Conservation (phyloP, 1,284 basidiomycete species). For the Marasmius sp. region DNA sequence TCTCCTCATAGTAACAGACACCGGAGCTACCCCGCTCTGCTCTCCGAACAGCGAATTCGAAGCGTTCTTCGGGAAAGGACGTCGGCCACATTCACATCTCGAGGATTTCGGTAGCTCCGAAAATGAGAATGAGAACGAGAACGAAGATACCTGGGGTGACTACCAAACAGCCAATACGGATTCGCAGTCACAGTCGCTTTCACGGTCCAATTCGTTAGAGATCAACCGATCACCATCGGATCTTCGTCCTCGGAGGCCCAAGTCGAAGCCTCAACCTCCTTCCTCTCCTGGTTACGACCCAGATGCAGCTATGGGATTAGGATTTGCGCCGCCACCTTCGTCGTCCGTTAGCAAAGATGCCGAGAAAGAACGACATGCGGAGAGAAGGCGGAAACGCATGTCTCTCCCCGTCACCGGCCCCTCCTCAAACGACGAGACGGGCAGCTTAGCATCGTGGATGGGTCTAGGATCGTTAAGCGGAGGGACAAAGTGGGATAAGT, state of each 20-base stretch:
- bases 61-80: neutral
- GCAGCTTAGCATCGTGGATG: neutral
- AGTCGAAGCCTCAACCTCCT: neutral
- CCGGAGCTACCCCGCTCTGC: slow-evolving; percentile 14
- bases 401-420: neutral
- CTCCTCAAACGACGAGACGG: neutral
- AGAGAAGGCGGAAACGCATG: neutral
- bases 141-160: neutral
- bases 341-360: no score
- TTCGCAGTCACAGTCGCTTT: neutral
- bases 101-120: neutral
- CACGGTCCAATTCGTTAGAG: neutral
- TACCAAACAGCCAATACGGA: neutral
- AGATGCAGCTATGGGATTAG: no score
- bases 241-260: neutral
- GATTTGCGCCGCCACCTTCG: no score
- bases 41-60: slow-evolving; percentile 16
- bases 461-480: no score
- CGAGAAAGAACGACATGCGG: no score
- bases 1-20: slow-evolving; percentile 13
- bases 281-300: neutral
- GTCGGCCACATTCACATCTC: neutral
- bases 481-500: no score
- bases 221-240: neutral
- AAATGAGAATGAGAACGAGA: neutral